phyloP scores from a whole-genome alignment of 129 eudicot species.

The Chrysanthemum lavandulifolium region DNA sequence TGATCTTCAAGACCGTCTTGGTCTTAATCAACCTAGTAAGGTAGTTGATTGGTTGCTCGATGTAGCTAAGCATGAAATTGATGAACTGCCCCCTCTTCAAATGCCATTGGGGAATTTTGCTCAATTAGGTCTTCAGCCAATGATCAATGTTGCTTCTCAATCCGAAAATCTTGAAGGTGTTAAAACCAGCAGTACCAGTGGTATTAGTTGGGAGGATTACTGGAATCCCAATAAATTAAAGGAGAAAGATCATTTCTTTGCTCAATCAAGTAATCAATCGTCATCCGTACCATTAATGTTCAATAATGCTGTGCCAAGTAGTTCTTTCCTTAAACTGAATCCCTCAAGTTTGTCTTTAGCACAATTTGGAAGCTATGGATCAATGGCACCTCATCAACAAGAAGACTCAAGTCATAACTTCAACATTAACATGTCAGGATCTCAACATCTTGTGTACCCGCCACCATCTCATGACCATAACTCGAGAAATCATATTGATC shows the following conservation, averaged over 20 bases:
- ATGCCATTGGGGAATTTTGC: conserved; percentile 49
- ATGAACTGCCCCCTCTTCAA: conserved; percentile 88
- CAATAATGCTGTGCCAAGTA: conserved; percentile 33
- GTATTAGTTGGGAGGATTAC: conserved; percentile 40
- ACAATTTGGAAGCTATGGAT: conserved; percentile 33
- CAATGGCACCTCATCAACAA: conserved; percentile 37
- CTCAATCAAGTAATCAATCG: conserved; percentile 38
- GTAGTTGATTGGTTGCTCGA: conserved; percentile 90
- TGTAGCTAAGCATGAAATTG: conserved; percentile 72
- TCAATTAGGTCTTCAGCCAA: conserved; percentile 33
- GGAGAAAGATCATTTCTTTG: conserved; percentile 34
- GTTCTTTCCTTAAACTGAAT: conserved; percentile 53
- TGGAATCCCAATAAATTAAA: conserved; percentile 32
- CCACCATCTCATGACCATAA: conserved; percentile 31
- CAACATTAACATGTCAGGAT: conserved; percentile 31
- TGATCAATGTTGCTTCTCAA: conserved; percentile 33
- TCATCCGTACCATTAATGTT: conserved; percentile 32
- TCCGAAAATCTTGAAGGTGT: conserved; percentile 24
- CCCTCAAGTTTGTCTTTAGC: conserved; percentile 51
- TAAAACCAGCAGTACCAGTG: conserved; percentile 8
- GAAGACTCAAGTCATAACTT: conserved; percentile 34
- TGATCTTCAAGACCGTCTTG: conserved; percentile 89
- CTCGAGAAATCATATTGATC: conserved; percentile 30
- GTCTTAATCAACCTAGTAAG: conserved; percentile 85
- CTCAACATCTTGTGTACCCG: conserved; percentile 42